phyloP scores from a whole-genome alignment of 352 stramenopile species.

The Aphanomyces cochlioides region DNA sequence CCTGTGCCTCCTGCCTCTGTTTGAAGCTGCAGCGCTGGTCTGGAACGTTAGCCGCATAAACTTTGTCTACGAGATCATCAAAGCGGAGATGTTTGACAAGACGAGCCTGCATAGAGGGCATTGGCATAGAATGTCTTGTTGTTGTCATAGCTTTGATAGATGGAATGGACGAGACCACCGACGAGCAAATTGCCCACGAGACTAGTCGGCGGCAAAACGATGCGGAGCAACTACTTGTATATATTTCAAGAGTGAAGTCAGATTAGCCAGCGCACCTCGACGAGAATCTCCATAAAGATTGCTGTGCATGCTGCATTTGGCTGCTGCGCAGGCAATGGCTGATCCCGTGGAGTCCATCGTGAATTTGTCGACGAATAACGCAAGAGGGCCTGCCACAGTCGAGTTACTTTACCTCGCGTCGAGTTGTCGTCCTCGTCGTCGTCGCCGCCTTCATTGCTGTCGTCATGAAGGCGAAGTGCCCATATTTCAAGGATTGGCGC shows the following conservation, averaged over 20 bases:
- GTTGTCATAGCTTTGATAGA: conserved; percentile 51
- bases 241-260: neutral
- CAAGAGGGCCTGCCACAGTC: conserved; percentile 23
- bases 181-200: conserved; percentile 48
- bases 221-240: conserved; percentile 33
- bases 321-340: neutral
- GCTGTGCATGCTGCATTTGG: conserved; percentile 59
- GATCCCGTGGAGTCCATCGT: neutral
- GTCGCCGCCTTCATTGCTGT: neutral
- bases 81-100: too few relatives aligned
- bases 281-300: conserved; percentile 50
- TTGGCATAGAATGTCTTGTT: conserved; percentile 36
- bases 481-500: conserved; percentile 11
- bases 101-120: too few relatives aligned
- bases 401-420: neutral
- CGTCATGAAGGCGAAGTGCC: neutral
- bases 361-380: neutral
- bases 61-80: too few relatives aligned
- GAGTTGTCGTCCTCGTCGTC: neutral
- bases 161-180: conserved; percentile 56
- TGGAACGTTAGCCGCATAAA: too few relatives aligned
- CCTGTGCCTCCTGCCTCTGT: too few relatives aligned
- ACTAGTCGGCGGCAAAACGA: conserved; percentile 38
- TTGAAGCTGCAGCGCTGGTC: too few relatives aligned
- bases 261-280: conserved; percentile 32